These are phyloP conservation scores for Cyclospora cayetanensis DNA, from an alignment of 169 alveolate species.

Conservation along the genomic window DNA sequence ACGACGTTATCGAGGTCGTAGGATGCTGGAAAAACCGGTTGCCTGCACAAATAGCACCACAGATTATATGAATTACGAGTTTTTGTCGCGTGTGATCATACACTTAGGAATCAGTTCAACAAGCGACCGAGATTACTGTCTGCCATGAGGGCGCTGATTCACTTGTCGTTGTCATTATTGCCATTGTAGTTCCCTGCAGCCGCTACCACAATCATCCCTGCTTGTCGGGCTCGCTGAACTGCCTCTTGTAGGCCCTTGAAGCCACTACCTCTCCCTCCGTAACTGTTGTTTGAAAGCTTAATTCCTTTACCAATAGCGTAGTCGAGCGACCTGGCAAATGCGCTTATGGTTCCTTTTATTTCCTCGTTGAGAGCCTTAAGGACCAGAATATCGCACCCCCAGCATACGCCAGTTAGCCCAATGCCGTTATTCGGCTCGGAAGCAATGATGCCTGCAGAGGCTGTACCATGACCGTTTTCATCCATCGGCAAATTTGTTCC, in stretches of 20 bases:
- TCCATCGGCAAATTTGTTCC: constrained; percentile 77
- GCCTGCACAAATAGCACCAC: constrained; percentile 45
- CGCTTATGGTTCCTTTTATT: constrained; percentile 79
- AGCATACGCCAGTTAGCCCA: constrained; percentile 82
- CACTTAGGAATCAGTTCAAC: background rate
- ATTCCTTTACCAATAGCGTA: constrained; percentile 81
- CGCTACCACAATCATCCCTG: constrained; percentile 75
- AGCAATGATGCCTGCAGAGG: constrained; percentile 81
- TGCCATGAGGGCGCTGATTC: background rate
- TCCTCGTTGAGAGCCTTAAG: constrained; percentile 78
- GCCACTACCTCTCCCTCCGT: constrained; percentile 80
- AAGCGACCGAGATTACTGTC: background rate
- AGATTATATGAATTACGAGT: background rate
- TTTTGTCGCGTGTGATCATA: background rate
- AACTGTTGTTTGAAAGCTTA: constrained; percentile 79
- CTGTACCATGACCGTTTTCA: constrained; percentile 83
- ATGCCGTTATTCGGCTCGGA: constrained; percentile 78
- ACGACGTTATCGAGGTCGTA: constrained; percentile 71
- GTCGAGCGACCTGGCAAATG: constrained; percentile 80
- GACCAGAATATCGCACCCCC: constrained; percentile 79
- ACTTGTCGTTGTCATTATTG: constrained; percentile 74
- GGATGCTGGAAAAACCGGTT: constrained; percentile 73
- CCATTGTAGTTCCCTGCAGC: constrained; percentile 77
- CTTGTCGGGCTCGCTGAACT: constrained; percentile 72
- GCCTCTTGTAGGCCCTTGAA: constrained; percentile 75